A percentile compares a stretch with the other conserved stretches of the same genome.
phyloP scores from a whole-genome alignment of 73 alveolate genomes.

The Paramecium caudatum region DNA sequence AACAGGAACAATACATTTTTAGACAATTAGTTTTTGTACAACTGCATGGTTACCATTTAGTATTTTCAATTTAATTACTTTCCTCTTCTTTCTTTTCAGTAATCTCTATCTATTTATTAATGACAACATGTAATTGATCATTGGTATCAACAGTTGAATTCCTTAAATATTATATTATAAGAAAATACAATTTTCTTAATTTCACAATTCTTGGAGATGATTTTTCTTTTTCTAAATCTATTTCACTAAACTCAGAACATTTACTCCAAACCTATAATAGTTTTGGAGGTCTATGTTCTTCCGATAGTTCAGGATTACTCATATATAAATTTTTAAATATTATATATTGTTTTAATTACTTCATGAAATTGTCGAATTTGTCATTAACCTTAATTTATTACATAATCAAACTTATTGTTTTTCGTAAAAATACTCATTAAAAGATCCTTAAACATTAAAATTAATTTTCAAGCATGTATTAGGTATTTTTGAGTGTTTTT shows the following conservation, averaged over 20 bases:
- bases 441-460: too few relatives aligned
- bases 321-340: constrained; percentile 8
- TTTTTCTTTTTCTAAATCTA: constrained; percentile 20
- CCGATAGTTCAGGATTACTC: constrained; percentile 49
- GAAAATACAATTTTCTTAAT: not conserved
- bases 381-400: too few relatives aligned
- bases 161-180: not conserved
- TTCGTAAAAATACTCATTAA: too few relatives aligned
- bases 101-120: constrained; percentile 4
- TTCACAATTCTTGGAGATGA: not conserved
- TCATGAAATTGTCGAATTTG: too few relatives aligned
- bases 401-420: too few relatives aligned
- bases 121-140: constrained; percentile 2
- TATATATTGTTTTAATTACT: not conserved
- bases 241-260: constrained; percentile 52
- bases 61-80: not conserved
- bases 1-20: constrained; percentile 56
- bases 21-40: constrained; percentile 61
- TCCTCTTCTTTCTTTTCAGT: not conserved
- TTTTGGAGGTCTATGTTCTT: constrained; percentile 17
- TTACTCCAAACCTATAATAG: constrained; percentile 1
- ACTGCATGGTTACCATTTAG: constrained; percentile 64
- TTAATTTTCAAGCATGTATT: too few relatives aligned
- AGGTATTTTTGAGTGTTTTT: too few relatives aligned
- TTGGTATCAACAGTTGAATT: constrained; percentile 37